Conservation (phyloP, 148 eudicot species). For the Talinum fruticosum region DNA sequence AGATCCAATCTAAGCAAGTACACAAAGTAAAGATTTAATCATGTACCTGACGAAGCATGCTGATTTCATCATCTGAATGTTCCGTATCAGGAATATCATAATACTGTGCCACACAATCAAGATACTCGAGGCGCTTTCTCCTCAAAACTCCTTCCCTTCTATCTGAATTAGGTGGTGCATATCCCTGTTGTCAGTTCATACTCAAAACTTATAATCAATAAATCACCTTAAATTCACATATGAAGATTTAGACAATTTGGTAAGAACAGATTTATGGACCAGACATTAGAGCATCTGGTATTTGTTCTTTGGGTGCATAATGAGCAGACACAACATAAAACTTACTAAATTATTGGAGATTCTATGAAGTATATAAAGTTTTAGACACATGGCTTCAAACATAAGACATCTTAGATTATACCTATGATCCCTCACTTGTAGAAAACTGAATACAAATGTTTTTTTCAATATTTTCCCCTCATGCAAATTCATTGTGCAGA, state of each 20-base stretch:
- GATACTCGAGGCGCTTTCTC: constrained; percentile 94
- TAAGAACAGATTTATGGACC: not conserved
- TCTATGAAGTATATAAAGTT: not conserved
- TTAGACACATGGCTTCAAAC: not conserved
- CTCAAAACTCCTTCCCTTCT: constrained; percentile 97
- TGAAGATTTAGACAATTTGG: not conserved
- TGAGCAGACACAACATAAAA: not conserved
- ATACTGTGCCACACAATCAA: constrained; percentile 84
- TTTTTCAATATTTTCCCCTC: not conserved
- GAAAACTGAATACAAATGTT: not conserved
- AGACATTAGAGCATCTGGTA: not conserved
- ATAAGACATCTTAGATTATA: not conserved
- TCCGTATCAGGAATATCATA: constrained; percentile 86
- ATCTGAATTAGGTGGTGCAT: constrained; percentile 99
- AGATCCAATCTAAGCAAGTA: constrained; percentile 3
- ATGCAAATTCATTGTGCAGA: not conserved
- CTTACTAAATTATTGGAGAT: not conserved
- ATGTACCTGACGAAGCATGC: constrained; percentile 96
- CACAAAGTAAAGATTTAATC: constrained; percentile 3
- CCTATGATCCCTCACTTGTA: not conserved
- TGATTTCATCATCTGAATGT: constrained; percentile 95
- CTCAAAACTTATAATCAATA: constrained; percentile 45
- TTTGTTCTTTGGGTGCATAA: not conserved
- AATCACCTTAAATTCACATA: constrained; percentile 11
- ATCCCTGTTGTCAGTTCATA: constrained; percentile 96